Conservation (phyloP, 352 stramenopile species). For the Phytophthora fragariae region DNA sequence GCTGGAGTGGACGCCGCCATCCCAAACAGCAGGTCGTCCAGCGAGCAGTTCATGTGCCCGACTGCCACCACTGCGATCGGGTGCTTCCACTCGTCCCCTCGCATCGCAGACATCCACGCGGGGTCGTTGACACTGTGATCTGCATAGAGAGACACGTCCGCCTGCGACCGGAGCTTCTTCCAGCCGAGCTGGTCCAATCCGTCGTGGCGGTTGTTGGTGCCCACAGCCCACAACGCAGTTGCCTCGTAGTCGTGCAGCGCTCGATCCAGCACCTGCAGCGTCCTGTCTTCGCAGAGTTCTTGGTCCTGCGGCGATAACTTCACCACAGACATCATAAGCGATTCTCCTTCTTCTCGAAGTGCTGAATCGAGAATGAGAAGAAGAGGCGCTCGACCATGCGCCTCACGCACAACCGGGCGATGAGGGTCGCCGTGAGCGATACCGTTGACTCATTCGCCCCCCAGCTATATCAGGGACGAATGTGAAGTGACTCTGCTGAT, state of each 20-base stretch:
- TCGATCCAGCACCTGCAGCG: slow-evolving; percentile 1
- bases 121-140: neutral
- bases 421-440: neutral
- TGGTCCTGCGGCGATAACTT: neutral
- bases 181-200: neutral
- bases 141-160: neutral
- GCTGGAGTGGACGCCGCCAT: neutral
- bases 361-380: neutral
- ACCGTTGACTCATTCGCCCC: neutral
- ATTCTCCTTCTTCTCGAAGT: neutral
- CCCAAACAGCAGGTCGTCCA: neutral
- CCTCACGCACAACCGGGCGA: neutral
- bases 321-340: neutral
- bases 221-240: neutral
- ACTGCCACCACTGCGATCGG: neutral
- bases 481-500: neutral
- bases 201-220: neutral
- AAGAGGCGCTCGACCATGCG: neutral
- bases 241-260: slow-evolving; percentile 1
- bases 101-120: neutral
- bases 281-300: neutral
- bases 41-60: slow-evolving; percentile 1
- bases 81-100: neutral
- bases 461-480: too few relatives aligned
- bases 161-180: slow-evolving; percentile 1